Percentiles rank a stretch among this genome's conserved stretches.
These are phyloP conservation scores for Exsudoporus frostii DNA, from an alignment of 768 basidiomycete species.

Conservation along the genomic window DNA sequence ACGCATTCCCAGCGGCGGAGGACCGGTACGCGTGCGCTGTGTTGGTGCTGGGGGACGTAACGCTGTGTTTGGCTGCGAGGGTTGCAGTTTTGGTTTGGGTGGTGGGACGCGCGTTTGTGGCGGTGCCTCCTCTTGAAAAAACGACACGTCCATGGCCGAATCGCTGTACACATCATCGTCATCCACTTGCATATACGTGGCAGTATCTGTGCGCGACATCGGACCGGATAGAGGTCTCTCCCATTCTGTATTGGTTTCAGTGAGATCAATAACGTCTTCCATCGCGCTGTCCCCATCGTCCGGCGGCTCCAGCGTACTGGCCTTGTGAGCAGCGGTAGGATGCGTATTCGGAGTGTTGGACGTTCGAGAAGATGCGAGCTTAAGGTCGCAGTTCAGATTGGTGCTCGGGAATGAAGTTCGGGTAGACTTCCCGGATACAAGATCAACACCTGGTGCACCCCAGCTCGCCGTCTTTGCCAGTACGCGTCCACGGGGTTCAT, in stretches of 20 bases:
- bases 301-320: background rate
- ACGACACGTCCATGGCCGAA: background rate
- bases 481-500: background rate
- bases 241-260: slow-evolving; percentile 19
- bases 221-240: background rate
- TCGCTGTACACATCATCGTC: slow-evolving; percentile 8
- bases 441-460: background rate
- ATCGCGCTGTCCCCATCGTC: slow-evolving; percentile 11
- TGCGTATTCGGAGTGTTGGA: background rate
- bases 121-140: slow-evolving; percentile 3
- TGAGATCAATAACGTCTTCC: slow-evolving; percentile 21
- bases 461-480: slow-evolving; percentile 7
- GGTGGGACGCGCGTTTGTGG: background rate
- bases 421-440: slow-evolving; percentile 9
- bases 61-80: background rate
- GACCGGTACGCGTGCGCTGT: slow-evolving; percentile 17
- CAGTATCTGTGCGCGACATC: slow-evolving; percentile 1
- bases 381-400: slow-evolving; percentile 7
- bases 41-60: slow-evolving; percentile 2
- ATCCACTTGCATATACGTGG: slow-evolving; percentile 16
- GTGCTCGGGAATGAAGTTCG: slow-evolving; percentile 4
- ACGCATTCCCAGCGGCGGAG: slow-evolving; percentile 31
- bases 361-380: background rate
- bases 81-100: background rate
- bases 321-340: background rate